Evolutionary conservation across 1,284 basidiomycete species (phyloP).

Genomic region (Papiliotrema nemorosa): DNA sequence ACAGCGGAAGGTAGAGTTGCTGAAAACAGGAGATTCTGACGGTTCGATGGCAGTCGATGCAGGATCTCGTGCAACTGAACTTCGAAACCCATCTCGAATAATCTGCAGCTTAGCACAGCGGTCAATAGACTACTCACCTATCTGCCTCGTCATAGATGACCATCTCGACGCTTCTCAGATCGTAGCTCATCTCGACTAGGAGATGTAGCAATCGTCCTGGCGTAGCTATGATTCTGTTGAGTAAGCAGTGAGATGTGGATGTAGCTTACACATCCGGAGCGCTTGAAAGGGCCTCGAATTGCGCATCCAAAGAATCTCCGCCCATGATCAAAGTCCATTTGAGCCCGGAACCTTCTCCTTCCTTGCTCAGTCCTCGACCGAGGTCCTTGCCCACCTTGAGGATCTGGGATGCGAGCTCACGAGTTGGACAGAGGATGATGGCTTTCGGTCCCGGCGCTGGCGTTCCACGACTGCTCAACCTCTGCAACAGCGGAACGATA

Average conservation of each 20-base stretch:
- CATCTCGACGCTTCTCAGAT: conserved; percentile 81
- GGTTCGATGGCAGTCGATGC: conserved; percentile 73
- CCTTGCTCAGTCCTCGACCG: conserved; percentile 59
- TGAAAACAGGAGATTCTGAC: conserved; percentile 92
- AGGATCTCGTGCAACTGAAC: conserved; percentile 88
- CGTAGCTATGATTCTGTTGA: conserved; percentile 82
- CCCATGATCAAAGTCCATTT: conserved; percentile 95
- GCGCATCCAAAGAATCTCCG: conserved; percentile 92
- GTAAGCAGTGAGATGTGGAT: neutral
- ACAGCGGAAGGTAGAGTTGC: conserved; percentile 94
- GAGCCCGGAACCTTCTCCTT: conserved; percentile 60
- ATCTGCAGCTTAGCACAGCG: conserved; percentile 46
- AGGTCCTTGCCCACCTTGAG: conserved; percentile 93
- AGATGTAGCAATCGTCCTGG: conserved; percentile 95
- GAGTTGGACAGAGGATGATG: conserved; percentile 83
- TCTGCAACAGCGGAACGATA: conserved; percentile 85
- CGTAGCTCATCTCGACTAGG: conserved; percentile 94
- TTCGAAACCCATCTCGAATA: conserved; percentile 98
- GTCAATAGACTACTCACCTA: conserved; percentile 43
- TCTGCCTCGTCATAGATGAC: conserved; percentile 99
- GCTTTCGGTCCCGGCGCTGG: conserved; percentile 79
- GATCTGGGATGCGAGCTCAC: conserved; percentile 92
- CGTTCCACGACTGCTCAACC: conserved; percentile 76
- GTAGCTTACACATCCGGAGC: conserved; percentile 86
- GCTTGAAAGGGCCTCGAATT: conserved; percentile 90